Conservation (phyloP, 768 basidiomycete genomes). For the Astraeus odoratus region DNA sequence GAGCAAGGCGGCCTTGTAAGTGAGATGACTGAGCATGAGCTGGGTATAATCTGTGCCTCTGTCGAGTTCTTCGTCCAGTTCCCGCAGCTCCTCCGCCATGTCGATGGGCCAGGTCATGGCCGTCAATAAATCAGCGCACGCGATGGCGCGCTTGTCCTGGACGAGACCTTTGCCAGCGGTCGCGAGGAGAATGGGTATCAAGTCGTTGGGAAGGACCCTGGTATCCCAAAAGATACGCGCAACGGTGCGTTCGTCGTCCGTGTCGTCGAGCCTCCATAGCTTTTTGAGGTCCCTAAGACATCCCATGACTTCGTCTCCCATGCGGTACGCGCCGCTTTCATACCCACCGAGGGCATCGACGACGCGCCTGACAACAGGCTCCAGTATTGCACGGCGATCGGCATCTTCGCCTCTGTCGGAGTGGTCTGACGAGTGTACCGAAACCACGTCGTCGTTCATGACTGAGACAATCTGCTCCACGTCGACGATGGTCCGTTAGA, state of each 20-base stretch:
- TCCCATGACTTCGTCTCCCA: constrained; percentile 76
- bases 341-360: constrained; percentile 77
- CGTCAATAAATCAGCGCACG: constrained; percentile 83
- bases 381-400: constrained; percentile 49
- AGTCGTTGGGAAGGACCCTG: constrained; percentile 80
- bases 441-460: constrained; percentile 27
- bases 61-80: constrained; percentile 76
- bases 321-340: constrained; percentile 58
- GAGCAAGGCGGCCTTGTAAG: constrained; percentile 78
- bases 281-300: constrained; percentile 93
- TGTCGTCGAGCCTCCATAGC: constrained; percentile 94
- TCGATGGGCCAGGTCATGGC: constrained; percentile 99
- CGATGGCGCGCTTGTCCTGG: constrained; percentile 78
- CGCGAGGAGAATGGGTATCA: constrained; percentile 76
- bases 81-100: constrained; percentile 87
- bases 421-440: constrained; percentile 22
- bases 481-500: too few relatives aligned
- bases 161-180: constrained; percentile 73
- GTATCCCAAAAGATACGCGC: constrained; percentile 89
- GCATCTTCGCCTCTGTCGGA: constrained; percentile 23
- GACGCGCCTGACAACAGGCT: constrained; percentile 64
- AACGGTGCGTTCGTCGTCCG: constrained; percentile 93
- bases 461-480: constrained; percentile 6
- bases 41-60: constrained; percentile 85
- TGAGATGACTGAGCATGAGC: constrained; percentile 69